phyloP scores from a whole-genome alignment of 257 asterid genomes.

The Solanum rostratum region DNA sequence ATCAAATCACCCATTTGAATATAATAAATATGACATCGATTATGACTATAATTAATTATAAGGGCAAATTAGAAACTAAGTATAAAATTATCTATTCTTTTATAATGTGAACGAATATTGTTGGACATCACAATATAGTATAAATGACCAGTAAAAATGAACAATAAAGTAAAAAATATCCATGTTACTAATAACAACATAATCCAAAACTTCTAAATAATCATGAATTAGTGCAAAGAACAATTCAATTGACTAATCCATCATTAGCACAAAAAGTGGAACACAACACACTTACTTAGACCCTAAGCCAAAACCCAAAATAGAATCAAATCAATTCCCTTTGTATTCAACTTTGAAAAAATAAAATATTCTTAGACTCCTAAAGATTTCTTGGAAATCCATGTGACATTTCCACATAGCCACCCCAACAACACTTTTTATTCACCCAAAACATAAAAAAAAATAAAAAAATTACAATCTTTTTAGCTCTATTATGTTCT shows the following conservation, averaged over 20 bases:
- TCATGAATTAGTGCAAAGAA: not conserved
- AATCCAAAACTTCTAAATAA: not conserved
- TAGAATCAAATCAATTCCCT: not conserved
- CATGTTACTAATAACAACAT: no score
- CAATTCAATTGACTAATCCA: not conserved
- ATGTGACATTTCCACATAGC: not conserved
- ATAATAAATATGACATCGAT: no score
- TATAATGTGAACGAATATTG: no score
- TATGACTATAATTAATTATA: no score
- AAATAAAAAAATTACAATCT: no score
- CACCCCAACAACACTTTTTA: not conserved
- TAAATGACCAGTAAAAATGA: no score
- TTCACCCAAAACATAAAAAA: not conserved
- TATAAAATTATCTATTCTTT: no score
- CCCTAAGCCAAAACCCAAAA: conserved; percentile 3
- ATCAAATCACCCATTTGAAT: no score
- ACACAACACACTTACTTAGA: not conserved
- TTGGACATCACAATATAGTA: no score
- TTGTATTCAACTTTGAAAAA: not conserved
- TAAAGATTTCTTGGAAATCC: not conserved
- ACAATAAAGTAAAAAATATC: no score
- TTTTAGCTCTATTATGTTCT: not conserved
- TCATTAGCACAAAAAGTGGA: not conserved
- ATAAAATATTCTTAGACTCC: not conserved
- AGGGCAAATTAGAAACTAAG: no score